Conservation (phyloP, 108 stramenopile species). For the Nitzschia putrida region DNA sequence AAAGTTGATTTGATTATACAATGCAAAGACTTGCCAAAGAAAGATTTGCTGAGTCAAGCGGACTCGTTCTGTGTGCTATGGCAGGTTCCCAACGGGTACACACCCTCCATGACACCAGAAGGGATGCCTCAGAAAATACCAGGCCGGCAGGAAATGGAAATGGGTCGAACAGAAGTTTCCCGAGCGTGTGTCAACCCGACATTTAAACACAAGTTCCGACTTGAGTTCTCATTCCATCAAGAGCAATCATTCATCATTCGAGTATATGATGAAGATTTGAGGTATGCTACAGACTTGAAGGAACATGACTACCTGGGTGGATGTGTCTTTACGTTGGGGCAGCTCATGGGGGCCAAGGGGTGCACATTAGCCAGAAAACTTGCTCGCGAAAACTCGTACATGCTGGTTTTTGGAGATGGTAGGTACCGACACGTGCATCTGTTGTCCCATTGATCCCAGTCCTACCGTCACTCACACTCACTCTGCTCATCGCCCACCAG, state of each 20-base stretch:
- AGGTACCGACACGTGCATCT: neutral
- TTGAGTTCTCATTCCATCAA: slow-evolving; percentile 55
- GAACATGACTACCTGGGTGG: slow-evolving; percentile 65
- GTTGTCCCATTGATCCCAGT: too few relatives aligned
- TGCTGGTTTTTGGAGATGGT: slow-evolving; percentile 41
- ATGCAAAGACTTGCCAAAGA: slow-evolving; percentile 48
- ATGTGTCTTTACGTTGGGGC: slow-evolving; percentile 50
- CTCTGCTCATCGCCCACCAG: slow-evolving; percentile 1
- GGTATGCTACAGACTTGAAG: slow-evolving; percentile 46
- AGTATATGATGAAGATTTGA: slow-evolving; percentile 61
- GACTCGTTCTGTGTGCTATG: slow-evolving; percentile 60
- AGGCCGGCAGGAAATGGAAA: slow-evolving; percentile 46
- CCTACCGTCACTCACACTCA: neutral
- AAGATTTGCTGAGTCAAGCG: slow-evolving; percentile 53
- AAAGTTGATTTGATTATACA: slow-evolving; percentile 50
- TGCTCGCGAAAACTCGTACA: slow-evolving; percentile 34
- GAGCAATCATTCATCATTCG: slow-evolving; percentile 57
- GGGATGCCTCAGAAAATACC: slow-evolving; percentile 40
- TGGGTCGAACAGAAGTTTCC: slow-evolving; percentile 61
- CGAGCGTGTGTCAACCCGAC: slow-evolving; percentile 41
- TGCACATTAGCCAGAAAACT: slow-evolving; percentile 46
- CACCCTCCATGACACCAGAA: neutral
- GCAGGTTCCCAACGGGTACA: slow-evolving; percentile 42
- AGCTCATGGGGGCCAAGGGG: slow-evolving; percentile 56
- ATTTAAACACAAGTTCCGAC: slow-evolving; percentile 49